Conservation (phyloP, 257 asterid genomes). For the Solanum sparsipilum region DNA sequence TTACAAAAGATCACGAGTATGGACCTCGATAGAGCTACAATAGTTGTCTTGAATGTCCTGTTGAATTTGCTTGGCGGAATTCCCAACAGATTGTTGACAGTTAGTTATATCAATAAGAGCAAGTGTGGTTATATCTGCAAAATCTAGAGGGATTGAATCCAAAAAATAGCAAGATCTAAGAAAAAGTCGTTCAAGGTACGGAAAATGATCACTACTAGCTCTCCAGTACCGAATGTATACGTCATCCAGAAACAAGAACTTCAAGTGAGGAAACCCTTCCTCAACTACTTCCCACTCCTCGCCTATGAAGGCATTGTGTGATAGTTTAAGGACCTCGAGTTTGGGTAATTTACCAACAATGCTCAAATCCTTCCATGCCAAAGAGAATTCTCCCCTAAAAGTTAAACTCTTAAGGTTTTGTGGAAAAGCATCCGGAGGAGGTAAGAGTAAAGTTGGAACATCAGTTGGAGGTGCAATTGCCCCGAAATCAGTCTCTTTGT, state of each 20-base stretch:
- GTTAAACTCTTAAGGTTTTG: not conserved
- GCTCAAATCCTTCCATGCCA: not conserved
- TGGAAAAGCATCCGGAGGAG: not conserved
- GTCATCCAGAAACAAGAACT: too few species aligned
- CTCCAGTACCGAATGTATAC: not conserved
- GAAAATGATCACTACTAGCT: slow-evolving; percentile 4
- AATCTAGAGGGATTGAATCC: not conserved
- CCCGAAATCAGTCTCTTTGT: too few species aligned
- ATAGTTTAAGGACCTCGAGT: too few species aligned
- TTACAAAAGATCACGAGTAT: not conserved
- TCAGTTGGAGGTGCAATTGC: too few species aligned
- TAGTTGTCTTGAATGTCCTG: slow-evolving; percentile 8
- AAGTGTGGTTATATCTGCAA: not conserved
- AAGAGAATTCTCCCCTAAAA: fast-evolving
- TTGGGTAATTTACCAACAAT: too few species aligned
- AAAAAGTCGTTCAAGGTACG: slow-evolving; percentile 1
- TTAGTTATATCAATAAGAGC: not conserved
- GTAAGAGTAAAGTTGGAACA: too few species aligned
- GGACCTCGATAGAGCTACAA: not conserved
- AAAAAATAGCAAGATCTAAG: not conserved
- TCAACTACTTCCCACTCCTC: too few species aligned
- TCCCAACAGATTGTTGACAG: slow-evolving; percentile 1
- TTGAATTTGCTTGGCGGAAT: slow-evolving; percentile 20
- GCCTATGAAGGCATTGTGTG: fast-evolving
- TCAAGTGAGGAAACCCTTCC: too few species aligned